Base-by-base conservation (phyloP, 306 rosid species). In the Fragaria vesca region DNA sequence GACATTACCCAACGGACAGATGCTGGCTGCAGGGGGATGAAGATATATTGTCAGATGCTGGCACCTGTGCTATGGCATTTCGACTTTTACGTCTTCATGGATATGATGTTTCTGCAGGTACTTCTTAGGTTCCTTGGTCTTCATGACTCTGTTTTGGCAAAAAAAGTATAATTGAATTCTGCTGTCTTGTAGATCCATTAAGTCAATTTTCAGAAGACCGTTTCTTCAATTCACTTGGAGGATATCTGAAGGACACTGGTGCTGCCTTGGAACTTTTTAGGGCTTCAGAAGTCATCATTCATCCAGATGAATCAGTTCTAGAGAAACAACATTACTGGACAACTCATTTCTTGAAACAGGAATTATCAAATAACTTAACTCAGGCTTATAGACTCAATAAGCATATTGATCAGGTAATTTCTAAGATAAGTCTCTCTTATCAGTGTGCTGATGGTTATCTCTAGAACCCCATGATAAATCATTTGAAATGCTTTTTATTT, bases 61-160 rank as follows among this genome's bases (percentile, higher is more conserved):
- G 93, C 45, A 90, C 90, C 26, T 89, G 94, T 66, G 96, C 97
- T 45, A 80, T 89, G 87, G 96, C 98, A 66, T 94, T 94, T 79
- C 94, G 92, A 20, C 47, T 92, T 32, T 77, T 92, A 74, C 89
- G 92, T 28, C 72, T 88, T 34, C 76, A 86, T 75, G 94, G 91
- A 78, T 94, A 88, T 76, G 89, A 92, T 81, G 94, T 94, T 54
- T 89, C 91, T 83, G 87, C 97, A 77, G 94, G 81, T 82, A 62
- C 16, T 36, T 11, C 50, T 51, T 65, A 30, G 78, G 90, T 77
- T 51, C 77, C 67, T 77, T 46, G 47, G 26, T 77, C 76, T 67
- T 71, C n/a, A 74, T 40, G 62, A 74, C 28, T 76, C 34, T 71
- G 72, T 78, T 48, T 17, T 66, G 38, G 12, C 6, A 24, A 42